Evolutionary conservation across 768 basidiomycete species (phyloP).

Genomic region (Tephrocybe rancida): DNA sequence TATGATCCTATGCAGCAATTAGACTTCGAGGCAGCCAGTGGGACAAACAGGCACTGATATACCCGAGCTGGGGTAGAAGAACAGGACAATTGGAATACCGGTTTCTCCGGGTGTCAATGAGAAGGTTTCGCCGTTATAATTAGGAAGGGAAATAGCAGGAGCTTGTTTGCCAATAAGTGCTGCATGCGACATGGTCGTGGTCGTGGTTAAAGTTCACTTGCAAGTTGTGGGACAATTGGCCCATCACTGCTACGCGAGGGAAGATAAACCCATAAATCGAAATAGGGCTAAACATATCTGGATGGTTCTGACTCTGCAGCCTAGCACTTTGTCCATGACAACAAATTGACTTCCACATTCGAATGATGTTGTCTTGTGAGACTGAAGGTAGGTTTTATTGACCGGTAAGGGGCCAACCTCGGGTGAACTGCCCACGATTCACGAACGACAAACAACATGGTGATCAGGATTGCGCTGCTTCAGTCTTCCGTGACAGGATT

Average conservation of each 20-base stretch:
- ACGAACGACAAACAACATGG: no score
- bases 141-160: conserved; percentile 65
- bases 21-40: neutral
- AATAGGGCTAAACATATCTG: conserved; percentile 2
- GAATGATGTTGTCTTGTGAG: no score
- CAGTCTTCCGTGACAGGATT: no score
- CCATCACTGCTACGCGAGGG: neutral
- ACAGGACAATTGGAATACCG: conserved; percentile 65
- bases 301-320: neutral
- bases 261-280: conserved; percentile 4
- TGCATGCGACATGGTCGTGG: conserved; percentile 42
- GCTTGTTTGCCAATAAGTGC: conserved; percentile 65
- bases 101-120: conserved; percentile 60
- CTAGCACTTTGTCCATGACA: no score
- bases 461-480: no score
- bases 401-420: no score
- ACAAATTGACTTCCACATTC: no score
- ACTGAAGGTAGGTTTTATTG: no score
- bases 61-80: conserved; percentile 82
- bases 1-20: conserved; percentile 52
- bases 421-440: no score
- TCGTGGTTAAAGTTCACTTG: neutral
- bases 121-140: conserved; percentile 63
- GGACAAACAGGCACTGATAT: conserved; percentile 13
- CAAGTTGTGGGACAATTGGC: neutral